phyloP scores from a whole-genome alignment of 1,139 yeast species.

The Ogataea hybrid region DNA sequence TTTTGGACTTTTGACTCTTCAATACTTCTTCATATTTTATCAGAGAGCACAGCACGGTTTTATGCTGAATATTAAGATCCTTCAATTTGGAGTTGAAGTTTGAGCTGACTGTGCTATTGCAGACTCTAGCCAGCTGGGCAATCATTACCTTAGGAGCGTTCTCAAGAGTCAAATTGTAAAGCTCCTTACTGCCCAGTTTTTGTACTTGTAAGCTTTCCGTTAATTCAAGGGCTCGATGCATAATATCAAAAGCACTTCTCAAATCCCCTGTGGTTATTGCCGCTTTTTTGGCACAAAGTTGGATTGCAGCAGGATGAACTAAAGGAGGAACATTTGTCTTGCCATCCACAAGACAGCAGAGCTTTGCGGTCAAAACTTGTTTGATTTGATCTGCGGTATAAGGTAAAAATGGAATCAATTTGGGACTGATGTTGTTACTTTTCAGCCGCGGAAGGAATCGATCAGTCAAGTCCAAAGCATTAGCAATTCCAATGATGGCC shows the following conservation, averaged over 20 bases:
- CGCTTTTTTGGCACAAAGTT: slow-evolving; percentile 79
- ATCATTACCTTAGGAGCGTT: slow-evolving; percentile 65
- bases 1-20: slow-evolving; percentile 16
- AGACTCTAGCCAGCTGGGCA: slow-evolving; percentile 76
- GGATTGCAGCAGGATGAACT: slow-evolving; percentile 82
- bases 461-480: slow-evolving; percentile 87
- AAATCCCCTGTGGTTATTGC: slow-evolving; percentile 91
- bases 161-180: slow-evolving; percentile 28
- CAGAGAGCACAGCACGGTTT: slow-evolving; percentile 64
- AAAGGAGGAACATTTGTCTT: slow-evolving; percentile 39
- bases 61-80: slow-evolving; percentile 73
- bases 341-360: slow-evolving; percentile 29
- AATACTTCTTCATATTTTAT: slow-evolving; percentile 45
- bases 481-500: slow-evolving; percentile 82
- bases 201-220: slow-evolving; percentile 46
- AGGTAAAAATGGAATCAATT: slow-evolving; percentile 73
- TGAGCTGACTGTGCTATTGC: slow-evolving; percentile 71
- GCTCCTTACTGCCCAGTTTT: slow-evolving; percentile 21
- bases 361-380: slow-evolving; percentile 55
- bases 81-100: slow-evolving; percentile 55
- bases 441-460: slow-evolving; percentile 79
- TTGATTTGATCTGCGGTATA: slow-evolving; percentile 78
- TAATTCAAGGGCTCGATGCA: slow-evolving; percentile 73
- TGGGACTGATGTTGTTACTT: slow-evolving; percentile 67
- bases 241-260: slow-evolving; percentile 88